Conservation (phyloP, 768 basidiomycete species). For the Boletus insuetus region DNA sequence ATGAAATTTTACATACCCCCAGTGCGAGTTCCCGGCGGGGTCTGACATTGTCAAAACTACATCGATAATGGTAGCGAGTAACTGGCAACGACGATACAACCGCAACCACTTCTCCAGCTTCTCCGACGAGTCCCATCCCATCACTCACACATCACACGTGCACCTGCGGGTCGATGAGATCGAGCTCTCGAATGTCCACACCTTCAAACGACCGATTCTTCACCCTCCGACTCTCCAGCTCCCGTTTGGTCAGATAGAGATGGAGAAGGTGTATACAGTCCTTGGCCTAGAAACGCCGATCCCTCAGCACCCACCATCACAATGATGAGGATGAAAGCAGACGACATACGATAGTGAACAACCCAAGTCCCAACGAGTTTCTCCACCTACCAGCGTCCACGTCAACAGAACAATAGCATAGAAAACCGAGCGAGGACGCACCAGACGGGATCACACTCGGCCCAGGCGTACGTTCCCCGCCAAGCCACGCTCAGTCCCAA, state of each 20-base stretch:
- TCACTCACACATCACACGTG: conserved; percentile 2
- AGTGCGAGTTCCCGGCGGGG: too few relatives aligned
- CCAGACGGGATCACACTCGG: conserved; percentile 74
- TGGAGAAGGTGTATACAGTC: conserved; percentile 68
- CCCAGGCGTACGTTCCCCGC: conserved; percentile 61
- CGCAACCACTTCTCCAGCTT: neutral
- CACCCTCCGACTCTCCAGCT: conserved; percentile 64
- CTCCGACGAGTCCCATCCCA: neutral
- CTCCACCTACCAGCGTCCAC: conserved; percentile 46
- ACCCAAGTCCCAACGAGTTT: conserved; percentile 63
- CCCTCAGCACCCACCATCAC: neutral
- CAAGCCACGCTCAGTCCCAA: conserved; percentile 47
- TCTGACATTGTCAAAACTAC: too few relatives aligned
- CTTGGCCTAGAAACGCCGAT: conserved; percentile 44
- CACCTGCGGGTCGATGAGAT: conserved; percentile 48
- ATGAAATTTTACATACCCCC: too few relatives aligned
- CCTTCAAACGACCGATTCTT: conserved; percentile 72
- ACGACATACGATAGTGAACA: conserved; percentile 60
- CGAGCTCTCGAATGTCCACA: conserved; percentile 63
- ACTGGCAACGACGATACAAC: neutral
- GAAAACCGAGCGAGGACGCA: conserved; percentile 18
- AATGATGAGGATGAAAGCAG: neutral
- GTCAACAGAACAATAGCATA: neutral
- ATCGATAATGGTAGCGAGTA: neutral
- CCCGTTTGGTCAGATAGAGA: conserved; percentile 67